Conservation (phyloP, 768 basidiomycete species). For the Tylopilus sp. region DNA sequence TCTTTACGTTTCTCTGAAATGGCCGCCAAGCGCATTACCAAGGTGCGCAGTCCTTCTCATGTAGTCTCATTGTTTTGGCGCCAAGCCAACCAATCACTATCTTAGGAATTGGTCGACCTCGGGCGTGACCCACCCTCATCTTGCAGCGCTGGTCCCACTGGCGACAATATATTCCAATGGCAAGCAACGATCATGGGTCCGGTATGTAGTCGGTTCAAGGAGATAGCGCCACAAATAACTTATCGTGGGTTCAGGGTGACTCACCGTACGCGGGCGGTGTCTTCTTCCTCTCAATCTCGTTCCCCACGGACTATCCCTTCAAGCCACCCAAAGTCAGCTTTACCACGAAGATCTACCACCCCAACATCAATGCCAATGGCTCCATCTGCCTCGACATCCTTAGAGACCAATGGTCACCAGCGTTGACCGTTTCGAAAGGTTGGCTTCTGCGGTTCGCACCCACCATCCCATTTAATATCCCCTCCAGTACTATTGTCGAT, state of each 20-base stretch:
- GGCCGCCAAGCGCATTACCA: conserved; percentile 99
- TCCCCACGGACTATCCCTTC: conserved; percentile 99
- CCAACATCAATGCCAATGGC: conserved; percentile 99
- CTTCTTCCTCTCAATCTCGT: conserved; percentile 93
- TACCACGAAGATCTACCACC: conserved; percentile 99
- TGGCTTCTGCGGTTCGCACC: conserved; percentile 16
- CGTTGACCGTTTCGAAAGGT: conserved; percentile 99
- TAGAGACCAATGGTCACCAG: conserved; percentile 98
- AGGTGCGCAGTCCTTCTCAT: conserved; percentile 48
- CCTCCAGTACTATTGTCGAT: conserved; percentile 87
- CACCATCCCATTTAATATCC: neutral
- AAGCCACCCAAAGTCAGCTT: conserved; percentile 99
- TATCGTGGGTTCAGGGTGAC: conserved; percentile 62
- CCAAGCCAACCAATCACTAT: neutral
- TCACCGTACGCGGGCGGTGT: conserved; percentile 99
- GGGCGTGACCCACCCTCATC: conserved; percentile 99
- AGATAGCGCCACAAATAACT: conserved; percentile 19
- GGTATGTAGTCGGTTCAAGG: conserved; percentile 46
- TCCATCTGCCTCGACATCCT: conserved; percentile 98
- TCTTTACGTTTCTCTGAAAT: conserved; percentile 40
- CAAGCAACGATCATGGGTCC: conserved; percentile 99
- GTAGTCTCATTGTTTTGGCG: neutral
- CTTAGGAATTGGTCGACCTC: conserved; percentile 97
- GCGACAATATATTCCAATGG: conserved; percentile 99
- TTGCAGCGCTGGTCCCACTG: conserved; percentile 97